phyloP scores from a whole-genome alignment of 164 flowering plant genomes.

The Brasenia schreberi region DNA sequence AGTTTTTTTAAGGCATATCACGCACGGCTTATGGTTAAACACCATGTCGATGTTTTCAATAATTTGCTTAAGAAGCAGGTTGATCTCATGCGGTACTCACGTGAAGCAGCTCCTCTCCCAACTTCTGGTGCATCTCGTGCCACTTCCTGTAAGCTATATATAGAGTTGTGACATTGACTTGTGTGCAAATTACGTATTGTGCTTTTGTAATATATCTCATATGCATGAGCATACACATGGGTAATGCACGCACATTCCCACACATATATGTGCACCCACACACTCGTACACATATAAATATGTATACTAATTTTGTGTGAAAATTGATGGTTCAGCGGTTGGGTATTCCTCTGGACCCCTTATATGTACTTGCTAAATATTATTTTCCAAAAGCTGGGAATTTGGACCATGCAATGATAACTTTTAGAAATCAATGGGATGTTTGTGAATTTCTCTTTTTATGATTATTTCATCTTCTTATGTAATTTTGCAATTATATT shows the following conservation, averaged over 20 bases:
- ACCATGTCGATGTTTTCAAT: slow-evolving; percentile 57
- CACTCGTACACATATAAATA: background rate
- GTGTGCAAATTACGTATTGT: background rate
- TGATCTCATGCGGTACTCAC: slow-evolving; percentile 42
- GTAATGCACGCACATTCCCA: background rate
- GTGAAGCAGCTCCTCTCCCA: slow-evolving; percentile 29
- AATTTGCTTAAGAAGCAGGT: slow-evolving; percentile 58
- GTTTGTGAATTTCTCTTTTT: no score
- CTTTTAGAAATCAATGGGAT: background rate
- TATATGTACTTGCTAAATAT: background rate
- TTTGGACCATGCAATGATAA: background rate
- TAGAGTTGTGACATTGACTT: background rate
- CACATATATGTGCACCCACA: background rate
- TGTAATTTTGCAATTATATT: no score
- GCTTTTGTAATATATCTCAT: background rate
- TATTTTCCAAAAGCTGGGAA: background rate
- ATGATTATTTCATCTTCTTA: background rate
- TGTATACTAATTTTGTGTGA: background rate
- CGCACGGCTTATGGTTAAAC: slow-evolving; percentile 48
- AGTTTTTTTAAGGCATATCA: slow-evolving; percentile 68
- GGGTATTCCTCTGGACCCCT: background rate
- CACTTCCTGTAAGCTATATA: slow-evolving; percentile 28
- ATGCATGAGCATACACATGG: no score
- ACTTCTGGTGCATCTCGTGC: slow-evolving; percentile 58
- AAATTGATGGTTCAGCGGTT: background rate